Base-by-base conservation (phyloP, 768 basidiomycete genomes). In the Pleurotus tuber-regium region DNA sequence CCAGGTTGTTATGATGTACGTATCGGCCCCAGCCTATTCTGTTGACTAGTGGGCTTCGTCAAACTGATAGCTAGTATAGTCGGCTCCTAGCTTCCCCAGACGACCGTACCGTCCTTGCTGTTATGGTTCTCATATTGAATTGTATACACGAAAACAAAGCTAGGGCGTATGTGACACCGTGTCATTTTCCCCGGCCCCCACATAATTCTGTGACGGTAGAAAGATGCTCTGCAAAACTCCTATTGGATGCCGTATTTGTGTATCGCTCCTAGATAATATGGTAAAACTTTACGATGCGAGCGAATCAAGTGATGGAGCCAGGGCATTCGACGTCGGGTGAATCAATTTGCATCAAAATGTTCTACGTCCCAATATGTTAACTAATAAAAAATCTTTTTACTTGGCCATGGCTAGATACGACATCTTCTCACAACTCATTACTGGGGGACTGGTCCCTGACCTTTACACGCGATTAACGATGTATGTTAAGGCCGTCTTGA, bases 301-400 rank as follows among this genome's bases (percentile, higher is more conserved):
- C 46, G 83, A 89, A 43, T 73, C 76, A 8, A 82, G 72, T 30
- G 81, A 86, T 41, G 83, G 76, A 8, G 84, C 79, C 10, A 79
- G 80, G 52, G 80, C 84, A 16, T 95, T 93, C 61, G 83, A 91
- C 54, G 74, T 90, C 39, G 88, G 86, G 90, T 91, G 59, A 61
- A 72, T 57, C 50, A 12, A 19, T 18, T 44, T 18, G 16, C 48
- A 56, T 53, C 35, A 19, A 31, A 9, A 30, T 51, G 25, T 36
- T 28, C 8, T 24, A 30, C 41, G 38, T 43, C 57, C 38, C 11
- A 21, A 44, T 36, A 29, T 43, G 21, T 44, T 48, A n/a, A n/a
- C n/a, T n/a, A n/a, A n/a, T n/a, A n/a, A n/a, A n/a, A n/a, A n/a
- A n/a, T n/a, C n/a, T n/a, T n/a, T n/a, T n/a, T n/a, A n/a, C n/a